Evolutionary conservation across 2,329 filamentous ascomycete genomes (phyloP).

Genomic region (Xylariaceae sp.): DNA sequence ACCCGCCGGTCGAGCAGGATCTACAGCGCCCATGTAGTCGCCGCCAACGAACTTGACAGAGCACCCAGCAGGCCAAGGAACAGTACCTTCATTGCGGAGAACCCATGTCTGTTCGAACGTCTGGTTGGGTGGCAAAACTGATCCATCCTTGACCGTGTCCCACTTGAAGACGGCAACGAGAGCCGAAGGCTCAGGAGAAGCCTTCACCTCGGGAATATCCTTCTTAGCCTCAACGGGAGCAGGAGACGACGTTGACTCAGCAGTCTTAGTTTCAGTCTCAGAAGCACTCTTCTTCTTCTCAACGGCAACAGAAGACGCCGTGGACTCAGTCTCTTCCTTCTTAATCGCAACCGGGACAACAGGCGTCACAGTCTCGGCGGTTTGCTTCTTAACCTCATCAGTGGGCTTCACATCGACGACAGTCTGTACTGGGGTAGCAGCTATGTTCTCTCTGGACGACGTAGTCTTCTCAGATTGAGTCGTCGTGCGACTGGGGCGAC

Average conservation of each 20-base stretch:
- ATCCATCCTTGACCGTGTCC: conserved; percentile 76
- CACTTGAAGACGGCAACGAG: conserved; percentile 61
- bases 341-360: not conserved
- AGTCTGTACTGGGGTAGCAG: conserved; percentile 58
- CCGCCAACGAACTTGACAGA: conserved; percentile 88
- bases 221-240: conserved; percentile 1
- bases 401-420: conserved; percentile 66
- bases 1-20: conserved; percentile 72
- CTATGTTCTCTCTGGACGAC: conserved; percentile 43
- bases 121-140: conserved; percentile 61
- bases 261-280: not conserved
- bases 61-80: conserved; percentile 82
- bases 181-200: conserved; percentile 19
- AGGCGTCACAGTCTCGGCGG: conserved; percentile 9
- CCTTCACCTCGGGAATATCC: conserved; percentile 17
- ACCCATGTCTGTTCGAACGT: conserved; percentile 90
- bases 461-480: conserved; percentile 45
- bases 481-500: conserved; percentile 28
- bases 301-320: too few relatives aligned
- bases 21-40: conserved; percentile 92
- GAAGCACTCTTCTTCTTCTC: conserved; percentile 10
- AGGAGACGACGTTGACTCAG: too few relatives aligned
- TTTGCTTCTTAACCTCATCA: conserved; percentile 32
- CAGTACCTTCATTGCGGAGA: conserved; percentile 74
- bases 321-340: conserved; percentile 12